Evolutionary conservation across 495 filamentous ascomycete species (phyloP).

Genomic region (Podospora australis): DNA sequence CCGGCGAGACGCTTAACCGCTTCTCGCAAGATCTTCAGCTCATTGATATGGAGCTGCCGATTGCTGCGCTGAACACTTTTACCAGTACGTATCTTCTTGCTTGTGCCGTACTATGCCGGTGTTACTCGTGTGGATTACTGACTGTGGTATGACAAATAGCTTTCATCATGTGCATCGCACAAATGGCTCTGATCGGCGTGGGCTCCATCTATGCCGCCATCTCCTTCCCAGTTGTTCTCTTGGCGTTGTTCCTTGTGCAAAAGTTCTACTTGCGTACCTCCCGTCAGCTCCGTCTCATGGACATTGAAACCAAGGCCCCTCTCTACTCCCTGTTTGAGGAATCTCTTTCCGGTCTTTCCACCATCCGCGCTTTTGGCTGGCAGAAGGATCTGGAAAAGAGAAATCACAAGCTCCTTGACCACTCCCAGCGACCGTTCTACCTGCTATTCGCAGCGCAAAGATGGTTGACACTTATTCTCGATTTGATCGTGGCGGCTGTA

Average conservation of each 20-base stretch:
- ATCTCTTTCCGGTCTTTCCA: conserved; percentile 32
- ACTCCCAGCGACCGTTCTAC: conserved; percentile 40
- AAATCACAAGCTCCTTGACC: conserved; percentile 27
- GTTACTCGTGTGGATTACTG: too few relatives aligned
- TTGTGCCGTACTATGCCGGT: too few relatives aligned
- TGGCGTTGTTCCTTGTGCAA: conserved; percentile 48
- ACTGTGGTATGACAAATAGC: conserved; percentile 3
- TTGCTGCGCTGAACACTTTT: conserved; percentile 29
- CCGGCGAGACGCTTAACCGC: conserved; percentile 26
- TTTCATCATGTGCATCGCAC: conserved; percentile 25
- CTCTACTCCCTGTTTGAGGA: conserved; percentile 58
- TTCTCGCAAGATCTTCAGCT: conserved; percentile 59
- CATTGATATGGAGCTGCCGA: conserved; percentile 50
- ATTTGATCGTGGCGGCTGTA: conserved; percentile 36
- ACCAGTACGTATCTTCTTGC: too few relatives aligned
- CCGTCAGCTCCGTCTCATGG: conserved; percentile 56
- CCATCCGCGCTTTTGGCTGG: conserved; percentile 46
- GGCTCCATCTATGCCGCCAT: conserved; percentile 41
- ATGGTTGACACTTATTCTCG: conserved; percentile 41
- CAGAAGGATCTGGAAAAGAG: conserved; percentile 17
- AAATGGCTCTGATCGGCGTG: conserved; percentile 37
- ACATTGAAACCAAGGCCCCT: conserved; percentile 57
- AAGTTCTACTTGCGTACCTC: conserved; percentile 60
- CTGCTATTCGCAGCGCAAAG: conserved; percentile 39
- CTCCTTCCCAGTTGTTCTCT: conserved; percentile 25